Evolutionary conservation across 1,284 basidiomycete species (phyloP).

Genomic region (Naganishia sp.): DNA sequence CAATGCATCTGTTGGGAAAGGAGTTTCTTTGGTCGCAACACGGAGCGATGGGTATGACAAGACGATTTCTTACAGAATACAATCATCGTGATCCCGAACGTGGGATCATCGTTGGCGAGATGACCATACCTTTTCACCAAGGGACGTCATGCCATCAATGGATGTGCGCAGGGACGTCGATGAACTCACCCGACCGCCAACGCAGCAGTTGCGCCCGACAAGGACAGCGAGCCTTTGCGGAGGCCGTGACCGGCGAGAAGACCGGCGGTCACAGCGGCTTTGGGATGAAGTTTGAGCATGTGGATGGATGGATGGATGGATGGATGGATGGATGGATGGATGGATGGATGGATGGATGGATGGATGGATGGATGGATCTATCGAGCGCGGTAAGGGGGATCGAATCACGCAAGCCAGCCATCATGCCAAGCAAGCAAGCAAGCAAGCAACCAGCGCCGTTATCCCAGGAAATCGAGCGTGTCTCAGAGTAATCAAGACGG

Average conservation of each 20-base stretch:
- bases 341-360: too few relatives aligned
- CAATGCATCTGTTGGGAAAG: slow-evolving; percentile 59
- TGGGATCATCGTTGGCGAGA: slow-evolving; percentile 50
- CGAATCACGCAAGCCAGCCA: too few relatives aligned
- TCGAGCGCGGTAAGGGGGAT: background rate
- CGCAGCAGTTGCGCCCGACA: slow-evolving; percentile 64
- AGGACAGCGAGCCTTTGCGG: slow-evolving; percentile 55
- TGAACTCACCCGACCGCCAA: slow-evolving; percentile 70
- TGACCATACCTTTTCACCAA: slow-evolving; percentile 41
- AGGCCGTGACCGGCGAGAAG: slow-evolving; percentile 60
- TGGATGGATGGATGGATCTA: too few relatives aligned
- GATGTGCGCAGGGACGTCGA: slow-evolving; percentile 32
- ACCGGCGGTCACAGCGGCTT: slow-evolving; percentile 56
- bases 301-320: too few relatives aligned
- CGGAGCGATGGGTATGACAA: background rate
- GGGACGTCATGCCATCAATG: too few relatives aligned
- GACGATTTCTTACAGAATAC: slow-evolving; percentile 61
- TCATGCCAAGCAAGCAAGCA: too few relatives aligned
- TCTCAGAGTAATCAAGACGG: slow-evolving; percentile 1
- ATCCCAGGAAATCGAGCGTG: background rate
- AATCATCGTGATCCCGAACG: slow-evolving; percentile 72
- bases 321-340: too few relatives aligned
- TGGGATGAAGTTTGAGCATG: slow-evolving; percentile 40
- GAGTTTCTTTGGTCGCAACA: slow-evolving; percentile 31
- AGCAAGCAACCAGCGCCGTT: background rate